Evolutionary conservation across 208 protist species (phyloP).

Genomic region (Lotmaria passim): DNA sequence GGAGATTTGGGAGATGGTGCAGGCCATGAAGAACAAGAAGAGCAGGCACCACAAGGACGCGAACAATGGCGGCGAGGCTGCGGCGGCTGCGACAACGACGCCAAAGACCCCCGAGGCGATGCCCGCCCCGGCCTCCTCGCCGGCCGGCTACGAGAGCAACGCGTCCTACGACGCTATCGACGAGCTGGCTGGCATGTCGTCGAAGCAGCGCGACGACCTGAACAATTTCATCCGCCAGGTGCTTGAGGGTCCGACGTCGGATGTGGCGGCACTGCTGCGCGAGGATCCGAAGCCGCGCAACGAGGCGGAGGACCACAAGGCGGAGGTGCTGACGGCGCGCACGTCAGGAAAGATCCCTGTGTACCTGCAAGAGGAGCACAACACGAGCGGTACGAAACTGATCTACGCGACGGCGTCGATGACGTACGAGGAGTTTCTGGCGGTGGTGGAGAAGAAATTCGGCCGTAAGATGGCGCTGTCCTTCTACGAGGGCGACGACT

Average conservation of each 20-base stretch:
- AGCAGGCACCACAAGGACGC: slow-evolving; percentile 30
- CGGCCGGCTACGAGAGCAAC: neutral
- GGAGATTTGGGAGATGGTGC: slow-evolving; percentile 64
- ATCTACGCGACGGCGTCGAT: slow-evolving; percentile 70
- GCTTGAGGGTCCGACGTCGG: slow-evolving; percentile 55
- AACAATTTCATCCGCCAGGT: slow-evolving; percentile 83
- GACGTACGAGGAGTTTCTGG: slow-evolving; percentile 72
- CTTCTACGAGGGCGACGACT: slow-evolving; percentile 84
- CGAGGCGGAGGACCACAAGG: slow-evolving; percentile 47
- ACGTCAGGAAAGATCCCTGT: slow-evolving; percentile 71
- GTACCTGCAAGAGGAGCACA: slow-evolving; percentile 77
- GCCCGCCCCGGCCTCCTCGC: slow-evolving; percentile 3
- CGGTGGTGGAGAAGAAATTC: slow-evolving; percentile 84
- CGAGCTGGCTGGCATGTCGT: slow-evolving; percentile 60
- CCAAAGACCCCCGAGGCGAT: neutral
- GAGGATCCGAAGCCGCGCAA: slow-evolving; percentile 35
- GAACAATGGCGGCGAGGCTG: slow-evolving; percentile 4
- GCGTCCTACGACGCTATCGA: slow-evolving; percentile 40
- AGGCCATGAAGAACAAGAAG: slow-evolving; percentile 36
- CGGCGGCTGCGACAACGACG: neutral
- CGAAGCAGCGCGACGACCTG: slow-evolving; percentile 67
- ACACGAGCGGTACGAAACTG: slow-evolving; percentile 58
- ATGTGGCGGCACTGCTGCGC: slow-evolving; percentile 45
- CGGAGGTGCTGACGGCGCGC: slow-evolving; percentile 42
- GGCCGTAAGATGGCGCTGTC: slow-evolving; percentile 66